Percentiles rank a stretch among this genome's conserved stretches.
Evolutionary conservation across 2,329 filamentous ascomycete species (phyloP).

Genomic region (Venturia carpophila): DNA sequence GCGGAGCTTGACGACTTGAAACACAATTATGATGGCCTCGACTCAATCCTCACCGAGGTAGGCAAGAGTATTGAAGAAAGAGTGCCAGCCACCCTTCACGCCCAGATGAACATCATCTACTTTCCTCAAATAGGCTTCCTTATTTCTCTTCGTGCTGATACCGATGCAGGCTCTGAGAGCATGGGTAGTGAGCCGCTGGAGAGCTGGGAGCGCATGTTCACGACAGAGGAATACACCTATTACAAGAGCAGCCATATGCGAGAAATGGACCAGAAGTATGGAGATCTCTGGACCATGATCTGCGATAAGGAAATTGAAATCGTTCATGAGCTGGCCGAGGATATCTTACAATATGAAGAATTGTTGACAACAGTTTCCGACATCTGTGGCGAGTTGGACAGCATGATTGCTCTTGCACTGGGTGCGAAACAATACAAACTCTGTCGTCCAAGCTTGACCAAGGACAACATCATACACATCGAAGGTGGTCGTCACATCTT

Average conservation of each 20-base stretch:
- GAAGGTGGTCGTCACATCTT: conserved; percentile 70
- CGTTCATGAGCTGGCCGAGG: conserved; percentile 65
- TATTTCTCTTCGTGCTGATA: conserved; percentile 61
- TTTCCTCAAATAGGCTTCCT: conserved; percentile 89
- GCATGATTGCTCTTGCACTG: conserved; percentile 68
- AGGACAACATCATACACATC: conserved; percentile 64
- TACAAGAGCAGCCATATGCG: conserved; percentile 81
- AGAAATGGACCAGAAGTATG: conserved; percentile 71
- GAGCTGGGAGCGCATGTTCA: conserved; percentile 71
- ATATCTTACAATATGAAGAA: conserved; percentile 60
- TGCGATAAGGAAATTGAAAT: conserved; percentile 76
- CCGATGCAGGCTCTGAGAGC: conserved; percentile 48
- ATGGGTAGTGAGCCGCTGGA: conserved; percentile 56
- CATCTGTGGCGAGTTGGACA: conserved; percentile 72
- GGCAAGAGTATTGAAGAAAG: conserved; percentile 52
- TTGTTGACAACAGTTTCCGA: conserved; percentile 64
- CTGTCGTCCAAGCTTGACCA: conserved; percentile 59
- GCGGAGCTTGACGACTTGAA: conserved; percentile 70
- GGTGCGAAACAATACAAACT: conserved; percentile 70
- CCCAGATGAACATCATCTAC: conserved; percentile 69
- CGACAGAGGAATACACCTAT: conserved; percentile 55
- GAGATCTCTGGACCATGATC: conserved; percentile 45
- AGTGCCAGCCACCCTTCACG: conserved; percentile 51
- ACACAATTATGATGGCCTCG: conserved; percentile 67
- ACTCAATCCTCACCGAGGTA: conserved; percentile 61